Evolutionary conservation across 2,329 filamentous ascomycete genomes (phyloP), one percentile per base, ranked within the genome.

Genomic region (Venturia asperata): DNA sequence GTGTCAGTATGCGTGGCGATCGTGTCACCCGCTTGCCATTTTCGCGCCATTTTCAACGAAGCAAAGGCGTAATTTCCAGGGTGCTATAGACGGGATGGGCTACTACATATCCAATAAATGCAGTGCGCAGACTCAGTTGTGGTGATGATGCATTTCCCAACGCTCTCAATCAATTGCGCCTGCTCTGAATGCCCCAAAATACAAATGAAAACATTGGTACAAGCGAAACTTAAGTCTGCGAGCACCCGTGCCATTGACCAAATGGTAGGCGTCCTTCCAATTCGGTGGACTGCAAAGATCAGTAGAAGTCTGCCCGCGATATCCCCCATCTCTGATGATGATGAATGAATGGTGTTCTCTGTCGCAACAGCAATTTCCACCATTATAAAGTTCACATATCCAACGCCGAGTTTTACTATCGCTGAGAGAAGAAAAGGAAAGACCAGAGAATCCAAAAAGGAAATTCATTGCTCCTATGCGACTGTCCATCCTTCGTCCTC

Each of bases 401-500:
- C 52, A 37, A 58, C 52, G 52, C 52, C 52, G 52, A 58, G 30
- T 58, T 37, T 3, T 58, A 58, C 52, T 34, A 37, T 24, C 52
- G 52, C 52, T 37, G 1, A 37, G 27, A 27, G 19, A 58, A n/a
- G 15, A 58, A 58, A n/a, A n/a, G 52, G 30, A 10, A 52, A 34
- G 49, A 21, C 30, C 24, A 15, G 49, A 56, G 11, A 17, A 17
- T 1, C 34, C 17, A 27, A 56, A 27, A n/a, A 21, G 30, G 13
- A 10, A 2, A 21, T 6, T 52, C 21, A 52, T 27, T 13, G 21
- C 21, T 17, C 11, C 37, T 62, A 62, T 19, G 60, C 60, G 37
- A 62, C 60, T 13, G 30, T 42, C 60, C 60, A 62, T 62, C 60
- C 56, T 43, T 61, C 60, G 43, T 62, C 43, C 21, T 62, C 60